These are phyloP conservation scores for Morella rubra DNA, from an alignment of 306 rosid species.

Conservation along the genomic window DNA sequence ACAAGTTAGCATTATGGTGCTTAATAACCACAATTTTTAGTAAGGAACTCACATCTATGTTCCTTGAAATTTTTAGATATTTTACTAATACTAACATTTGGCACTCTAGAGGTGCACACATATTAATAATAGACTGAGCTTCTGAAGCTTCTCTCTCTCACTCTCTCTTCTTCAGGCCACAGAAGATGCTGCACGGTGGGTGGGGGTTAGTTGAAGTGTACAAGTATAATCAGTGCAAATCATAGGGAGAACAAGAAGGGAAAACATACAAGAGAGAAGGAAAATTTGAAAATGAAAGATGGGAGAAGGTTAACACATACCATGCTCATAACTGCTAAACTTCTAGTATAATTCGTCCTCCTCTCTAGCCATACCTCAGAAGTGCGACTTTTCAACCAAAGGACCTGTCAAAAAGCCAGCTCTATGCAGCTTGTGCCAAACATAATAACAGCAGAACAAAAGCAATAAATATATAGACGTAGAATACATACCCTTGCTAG, in stretches of 20 bases:
- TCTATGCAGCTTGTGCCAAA: constrained; percentile 28
- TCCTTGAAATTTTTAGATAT: neutral
- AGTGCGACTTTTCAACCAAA: constrained; percentile 98
- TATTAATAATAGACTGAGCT: neutral
- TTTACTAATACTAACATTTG: neutral
- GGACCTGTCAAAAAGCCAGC: constrained; percentile 55
- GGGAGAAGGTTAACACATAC: constrained; percentile 34
- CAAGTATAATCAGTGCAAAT: neutral
- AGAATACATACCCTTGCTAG: constrained; percentile 59
- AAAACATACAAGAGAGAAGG: neutral
- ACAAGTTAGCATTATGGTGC: neutral
- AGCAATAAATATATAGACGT: constrained; percentile 6
- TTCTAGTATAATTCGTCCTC: constrained; percentile 94
- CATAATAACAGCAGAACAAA: constrained; percentile 19
- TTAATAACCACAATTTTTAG: neutral
- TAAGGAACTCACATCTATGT: neutral
- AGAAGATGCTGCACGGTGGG: no score
- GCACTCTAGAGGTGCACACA: neutral
- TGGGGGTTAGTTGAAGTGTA: no score
- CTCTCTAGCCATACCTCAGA: constrained; percentile 98
- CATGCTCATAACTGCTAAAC: constrained; percentile 99
- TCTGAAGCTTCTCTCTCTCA: neutral
- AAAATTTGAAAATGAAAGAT: neutral
- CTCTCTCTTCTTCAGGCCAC: no score
- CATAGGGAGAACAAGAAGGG: neutral